Base-by-base conservation (phyloP, 352 stramenopile genomes). In the Pythium rhizo-oryzae region DNA sequence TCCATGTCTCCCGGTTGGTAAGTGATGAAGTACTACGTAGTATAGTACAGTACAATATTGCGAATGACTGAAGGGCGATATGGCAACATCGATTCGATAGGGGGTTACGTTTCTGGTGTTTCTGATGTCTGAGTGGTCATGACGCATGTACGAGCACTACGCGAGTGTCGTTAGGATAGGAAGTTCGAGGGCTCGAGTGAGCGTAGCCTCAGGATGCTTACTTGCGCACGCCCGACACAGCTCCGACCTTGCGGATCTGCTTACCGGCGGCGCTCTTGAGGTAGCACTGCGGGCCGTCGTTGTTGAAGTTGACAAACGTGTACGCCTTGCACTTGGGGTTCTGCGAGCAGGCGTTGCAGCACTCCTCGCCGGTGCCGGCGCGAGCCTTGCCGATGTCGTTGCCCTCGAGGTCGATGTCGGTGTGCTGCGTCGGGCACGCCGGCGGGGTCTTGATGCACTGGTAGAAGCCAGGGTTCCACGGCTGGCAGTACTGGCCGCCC, bases 291-390 rank as follows among this genome's bases (percentile, higher is more conserved):
- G 80, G 67, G 37, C 73, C 72, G 18, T 79, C 78, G 18, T 66
- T 58, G 46, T 88, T 90, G 54, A 79, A 72, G 63, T 89, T 90
- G 28, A 89, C 71, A 23, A 84, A 90, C 12, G 82, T 89, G 78
- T 88, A 88, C 18, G 76, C 77, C 52, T 73, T 65, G 61, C 82
- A 90, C 9, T 77, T 78, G 5, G 15, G 54, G 28, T 75, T 85
- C 16, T 28, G 64, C 2, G 50, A 19, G 53, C 82, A 90, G 30
- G 71, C 59, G 16, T 77, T 72, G 52, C 80, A 90, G 71, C 80
- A 90, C 8, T 72, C 65, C 2, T 64, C 60, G 8, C 79, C 79
- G 8, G 68, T 67, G 9, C 79, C 43, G 2, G 59, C 78, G 30
- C 77, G 78, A 47, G 84, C 57, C 6, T 70, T 85, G 55, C 78